Evolutionary conservation across 1,284 basidiomycete species (phyloP), one percentile per base, ranked within the genome.

Genomic region (Fistulinella cinereoalba): DNA sequence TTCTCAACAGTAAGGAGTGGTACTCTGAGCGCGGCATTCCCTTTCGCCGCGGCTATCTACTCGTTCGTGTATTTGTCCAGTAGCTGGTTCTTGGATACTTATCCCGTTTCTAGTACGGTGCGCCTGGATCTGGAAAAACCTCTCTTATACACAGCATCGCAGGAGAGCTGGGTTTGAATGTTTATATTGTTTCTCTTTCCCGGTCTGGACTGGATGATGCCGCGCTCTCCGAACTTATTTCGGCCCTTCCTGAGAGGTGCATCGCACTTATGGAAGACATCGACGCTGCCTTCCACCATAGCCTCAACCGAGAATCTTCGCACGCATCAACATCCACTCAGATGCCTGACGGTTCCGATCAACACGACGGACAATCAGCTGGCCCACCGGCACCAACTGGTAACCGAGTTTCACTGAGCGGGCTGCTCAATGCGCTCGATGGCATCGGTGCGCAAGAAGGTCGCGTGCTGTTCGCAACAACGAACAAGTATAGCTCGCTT

Each of bases 241-340:
- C 77, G 9, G 72, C 77, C 7, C 74, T 91, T 2, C 87, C 88
- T 34, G 73, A 80, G 43, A 72, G 77, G 52, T 85, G 81, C 53
- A 83, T 92, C 47, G 80, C 85, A 0, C 69, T 92, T 19, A 85
- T 92, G 76, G 88, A 92, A 65, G 88, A 88, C 57, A 83, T 89
- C 47, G 86, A 89, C 52, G 85, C 81, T 4, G 84, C 83, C 1
- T 85, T 88, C 62, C 76, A 75, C 31, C 74, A 76, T 45, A 73
- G 73, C 22, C 55, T 86, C 31, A 80, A 71, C 47, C 79, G 81
- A 16, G 61, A 67, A 19, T 46, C 46, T 3, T 16, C 45, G 6
- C 3, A 29, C 0, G 25, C 11, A 4, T 4, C 47, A 12, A 8
- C n/a, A 9, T 8, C 45, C 15, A 25, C 33, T 6, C 40, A 42